A percentile compares a stretch with the other conserved stretches of the same genome.
Conservation (phyloP, 2,329 filamentous ascomycete genomes). For the Cercospora sojina region DNA sequence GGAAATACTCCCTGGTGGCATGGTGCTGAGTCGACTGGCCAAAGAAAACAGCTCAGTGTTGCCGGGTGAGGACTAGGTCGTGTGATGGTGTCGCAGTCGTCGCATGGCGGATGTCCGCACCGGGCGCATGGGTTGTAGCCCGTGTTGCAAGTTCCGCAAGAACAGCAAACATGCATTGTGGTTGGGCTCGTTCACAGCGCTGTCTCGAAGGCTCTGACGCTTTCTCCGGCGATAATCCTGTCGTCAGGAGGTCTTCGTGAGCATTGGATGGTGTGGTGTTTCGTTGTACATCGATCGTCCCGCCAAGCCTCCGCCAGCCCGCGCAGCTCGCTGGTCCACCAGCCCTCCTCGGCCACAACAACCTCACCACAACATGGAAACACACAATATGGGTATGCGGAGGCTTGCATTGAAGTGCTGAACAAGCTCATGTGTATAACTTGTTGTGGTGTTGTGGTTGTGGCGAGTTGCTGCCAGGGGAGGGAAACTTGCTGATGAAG, state of each 20-base stretch:
- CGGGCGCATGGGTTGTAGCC: slow-evolving; percentile 1
- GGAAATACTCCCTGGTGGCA: background rate
- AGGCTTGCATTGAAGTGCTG: slow-evolving; percentile 8
- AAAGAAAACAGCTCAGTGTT: background rate
- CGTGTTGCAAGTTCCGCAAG: slow-evolving; percentile 10
- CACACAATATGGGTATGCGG: slow-evolving; percentile 9
- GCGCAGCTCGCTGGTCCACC: background rate
- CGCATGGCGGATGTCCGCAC: slow-evolving; percentile 4
- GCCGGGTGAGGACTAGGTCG: background rate
- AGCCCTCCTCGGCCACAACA: slow-evolving; percentile 7
- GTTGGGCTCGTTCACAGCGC: background rate
- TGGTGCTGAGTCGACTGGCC: background rate
- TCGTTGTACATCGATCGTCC: background rate
- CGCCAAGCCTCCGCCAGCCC: background rate
- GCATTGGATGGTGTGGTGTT: background rate
- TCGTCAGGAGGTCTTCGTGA: background rate
- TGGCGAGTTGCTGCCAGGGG: slow-evolving; percentile 10
- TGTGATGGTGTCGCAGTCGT: slow-evolving; percentile 10
- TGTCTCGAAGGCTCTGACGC: background rate
- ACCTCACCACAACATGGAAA: slow-evolving; percentile 5
- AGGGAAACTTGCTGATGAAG: slow-evolving; percentile 1
- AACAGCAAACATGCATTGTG: slow-evolving; percentile 12
- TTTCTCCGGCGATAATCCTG: background rate
- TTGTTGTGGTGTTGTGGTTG: slow-evolving; percentile 10
- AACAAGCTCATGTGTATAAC: slow-evolving; percentile 8